Conservation (phyloP, 1,284 basidiomycete species). For the Coniferiporia weirii region DNA sequence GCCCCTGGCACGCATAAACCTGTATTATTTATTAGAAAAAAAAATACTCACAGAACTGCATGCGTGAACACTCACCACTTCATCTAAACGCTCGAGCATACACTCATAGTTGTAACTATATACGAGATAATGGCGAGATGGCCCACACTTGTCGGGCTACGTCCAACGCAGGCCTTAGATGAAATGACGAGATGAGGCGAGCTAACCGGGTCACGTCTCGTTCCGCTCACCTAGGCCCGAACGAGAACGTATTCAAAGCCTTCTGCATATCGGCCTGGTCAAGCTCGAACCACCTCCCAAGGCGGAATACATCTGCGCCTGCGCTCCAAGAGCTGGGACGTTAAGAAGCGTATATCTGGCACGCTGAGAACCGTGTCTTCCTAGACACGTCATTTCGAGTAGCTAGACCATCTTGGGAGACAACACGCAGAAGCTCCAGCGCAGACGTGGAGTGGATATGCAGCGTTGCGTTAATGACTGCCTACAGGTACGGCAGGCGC, state of each 20-base stretch:
- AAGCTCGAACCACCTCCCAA: conserved; percentile 78
- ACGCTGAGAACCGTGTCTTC: conserved; percentile 71
- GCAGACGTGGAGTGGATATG: conserved; percentile 25
- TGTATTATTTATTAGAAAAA: no score
- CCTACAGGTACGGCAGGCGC: no score
- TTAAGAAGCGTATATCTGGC: conserved; percentile 74
- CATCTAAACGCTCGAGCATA: conserved; percentile 52
- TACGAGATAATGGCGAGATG: conserved; percentile 68
- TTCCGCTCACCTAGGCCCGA: conserved; percentile 47
- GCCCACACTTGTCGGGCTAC: conserved; percentile 73
- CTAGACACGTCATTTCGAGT: conserved; percentile 56
- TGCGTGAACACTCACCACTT: conserved; percentile 48
- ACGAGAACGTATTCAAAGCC: conserved; percentile 73
- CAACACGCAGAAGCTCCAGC: no score
- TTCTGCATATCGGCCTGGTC: conserved; percentile 56
- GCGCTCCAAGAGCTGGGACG: conserved; percentile 64
- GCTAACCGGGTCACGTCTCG: no score
- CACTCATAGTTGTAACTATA: no score
- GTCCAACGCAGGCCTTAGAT: conserved; percentile 48
- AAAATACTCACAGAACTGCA: conserved; percentile 20
- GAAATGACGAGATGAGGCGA: no score
- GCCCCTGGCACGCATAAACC: no score
- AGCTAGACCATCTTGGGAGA: conserved; percentile 45
- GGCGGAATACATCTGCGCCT: conserved; percentile 70
- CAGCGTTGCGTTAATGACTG: conserved; percentile 29